Evolutionary conservation across 305 asterid species (phyloP).

Genomic region (Solanum hybrid): DNA sequence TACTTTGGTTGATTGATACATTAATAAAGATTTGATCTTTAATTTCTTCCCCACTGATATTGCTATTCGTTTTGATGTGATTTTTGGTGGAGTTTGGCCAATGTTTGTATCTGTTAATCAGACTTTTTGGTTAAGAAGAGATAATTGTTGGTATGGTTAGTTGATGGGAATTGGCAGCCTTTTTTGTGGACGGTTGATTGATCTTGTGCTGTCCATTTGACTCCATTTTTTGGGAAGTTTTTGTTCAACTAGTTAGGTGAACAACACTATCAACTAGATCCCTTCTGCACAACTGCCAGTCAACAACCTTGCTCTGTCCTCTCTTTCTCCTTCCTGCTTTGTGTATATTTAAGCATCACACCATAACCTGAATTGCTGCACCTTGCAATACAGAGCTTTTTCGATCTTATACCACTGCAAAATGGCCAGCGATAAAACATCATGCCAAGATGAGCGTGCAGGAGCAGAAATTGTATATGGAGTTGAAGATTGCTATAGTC

Average conservation of each 20-base stretch:
- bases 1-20: neutral
- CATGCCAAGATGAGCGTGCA: slow-evolving; percentile 28
- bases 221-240: neutral
- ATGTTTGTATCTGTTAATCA: neutral
- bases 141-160: neutral
- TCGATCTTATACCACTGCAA: neutral
- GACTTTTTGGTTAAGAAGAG: neutral
- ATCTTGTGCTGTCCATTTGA: neutral
- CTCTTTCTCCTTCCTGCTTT: neutral
- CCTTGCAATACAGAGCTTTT: neutral
- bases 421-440: slow-evolving; percentile 31
- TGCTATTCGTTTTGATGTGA: neutral
- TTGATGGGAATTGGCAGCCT: neutral
- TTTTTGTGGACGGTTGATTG: neutral
- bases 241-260: slow-evolving; percentile 3
- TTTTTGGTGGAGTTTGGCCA: neutral
- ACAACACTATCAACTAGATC: slow-evolving; percentile 23
- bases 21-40: neutral
- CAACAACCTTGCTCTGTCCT: slow-evolving; percentile 11
- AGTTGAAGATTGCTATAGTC: slow-evolving; percentile 43
- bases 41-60: neutral
- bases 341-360: slow-evolving; percentile 16
- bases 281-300: slow-evolving; percentile 36
- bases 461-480: slow-evolving; percentile 63
- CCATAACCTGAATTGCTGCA: neutral